Conservation (phyloP, 1,284 basidiomycete genomes). For the Sporisorium graminicola region DNA sequence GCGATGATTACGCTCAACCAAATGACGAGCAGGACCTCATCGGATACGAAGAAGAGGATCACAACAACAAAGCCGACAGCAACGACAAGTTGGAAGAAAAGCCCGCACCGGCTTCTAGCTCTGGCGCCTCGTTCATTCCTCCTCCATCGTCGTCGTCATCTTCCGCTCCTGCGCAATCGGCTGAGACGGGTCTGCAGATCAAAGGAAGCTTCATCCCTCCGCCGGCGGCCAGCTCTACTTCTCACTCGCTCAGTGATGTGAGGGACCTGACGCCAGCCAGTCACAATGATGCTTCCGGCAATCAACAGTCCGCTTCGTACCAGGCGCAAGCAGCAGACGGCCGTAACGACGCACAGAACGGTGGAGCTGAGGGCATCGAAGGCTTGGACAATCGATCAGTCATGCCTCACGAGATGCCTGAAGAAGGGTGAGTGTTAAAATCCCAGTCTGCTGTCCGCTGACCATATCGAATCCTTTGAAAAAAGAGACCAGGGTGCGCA, state of each 20-base stretch:
- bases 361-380: conserved; percentile 2
- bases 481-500: background rate
- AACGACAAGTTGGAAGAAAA: conserved; percentile 8
- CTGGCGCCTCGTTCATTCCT: conserved; percentile 42
- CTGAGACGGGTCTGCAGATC: conserved; percentile 39
- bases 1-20: conserved; percentile 19
- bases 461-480: background rate
- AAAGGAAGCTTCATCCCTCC: conserved; percentile 52
- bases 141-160: conserved; percentile 27
- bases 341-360: background rate
- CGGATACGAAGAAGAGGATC: conserved; percentile 36
- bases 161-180: conserved; percentile 20
- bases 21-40: conserved; percentile 47
- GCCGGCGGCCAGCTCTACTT: conserved; percentile 12
- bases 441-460: background rate
- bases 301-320: conserved; percentile 9
- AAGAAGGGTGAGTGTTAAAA: conserved; percentile 88
- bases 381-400: conserved; percentile 73
- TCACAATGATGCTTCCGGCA: conserved; percentile 19
- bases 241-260: conserved; percentile 35
- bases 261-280: conserved; percentile 32
- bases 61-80: conserved; percentile 9
- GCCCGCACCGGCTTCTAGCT: conserved; percentile 9
- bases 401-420: conserved; percentile 94
- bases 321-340: conserved; percentile 1